A percentile compares a stretch with the other conserved stretches of the same genome.
These are phyloP conservation scores for Pseudogymnoascus sp. DNA, from an alignment of 2,329 filamentous ascomycete genomes.

Conservation along the genomic window DNA sequence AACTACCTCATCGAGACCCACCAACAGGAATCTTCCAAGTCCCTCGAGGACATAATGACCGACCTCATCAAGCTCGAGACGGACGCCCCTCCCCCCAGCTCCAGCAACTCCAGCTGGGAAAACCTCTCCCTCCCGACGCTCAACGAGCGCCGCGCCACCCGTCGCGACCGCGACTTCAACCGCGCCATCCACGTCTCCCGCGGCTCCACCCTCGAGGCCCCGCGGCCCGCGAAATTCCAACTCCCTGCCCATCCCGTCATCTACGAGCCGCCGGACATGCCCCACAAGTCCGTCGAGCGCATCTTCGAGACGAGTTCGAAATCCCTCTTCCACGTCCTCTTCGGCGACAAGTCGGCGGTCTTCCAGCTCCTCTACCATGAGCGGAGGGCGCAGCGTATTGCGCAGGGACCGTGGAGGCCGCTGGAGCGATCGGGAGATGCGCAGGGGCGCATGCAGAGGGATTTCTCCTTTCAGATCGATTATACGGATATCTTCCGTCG, in stretches of 20 bases:
- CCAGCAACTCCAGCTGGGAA: conserved; percentile 85
- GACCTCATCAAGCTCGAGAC: conserved; percentile 67
- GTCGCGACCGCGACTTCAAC: conserved; percentile 42
- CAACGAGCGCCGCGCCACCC: conserved; percentile 39
- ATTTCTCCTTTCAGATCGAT: conserved; percentile 73
- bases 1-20: conserved; percentile 79
- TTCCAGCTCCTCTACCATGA: conserved; percentile 89
- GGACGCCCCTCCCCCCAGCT: conserved; percentile 50
- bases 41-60: conserved; percentile 60
- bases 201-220: conserved; percentile 37
- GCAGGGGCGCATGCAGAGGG: conserved; percentile 61
- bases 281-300: conserved; percentile 64
- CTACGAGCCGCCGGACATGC: conserved; percentile 78
- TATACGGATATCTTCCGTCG: conserved; percentile 57
- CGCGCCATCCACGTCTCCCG: conserved; percentile 54
- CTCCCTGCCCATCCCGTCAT: conserved; percentile 72
- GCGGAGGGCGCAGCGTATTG: conserved; percentile 66
- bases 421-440: conserved; percentile 37
- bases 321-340: conserved; percentile 89
- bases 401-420: conserved; percentile 76
- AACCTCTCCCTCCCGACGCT: conserved; percentile 58
- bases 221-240: conserved; percentile 54
- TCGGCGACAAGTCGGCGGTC: conserved; percentile 90
- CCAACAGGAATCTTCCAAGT: conserved; percentile 60
- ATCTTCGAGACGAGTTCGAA: conserved; percentile 89